Base-by-base conservation (phyloP, 768 basidiomycete genomes). In the Dentipellis sp. region DNA sequence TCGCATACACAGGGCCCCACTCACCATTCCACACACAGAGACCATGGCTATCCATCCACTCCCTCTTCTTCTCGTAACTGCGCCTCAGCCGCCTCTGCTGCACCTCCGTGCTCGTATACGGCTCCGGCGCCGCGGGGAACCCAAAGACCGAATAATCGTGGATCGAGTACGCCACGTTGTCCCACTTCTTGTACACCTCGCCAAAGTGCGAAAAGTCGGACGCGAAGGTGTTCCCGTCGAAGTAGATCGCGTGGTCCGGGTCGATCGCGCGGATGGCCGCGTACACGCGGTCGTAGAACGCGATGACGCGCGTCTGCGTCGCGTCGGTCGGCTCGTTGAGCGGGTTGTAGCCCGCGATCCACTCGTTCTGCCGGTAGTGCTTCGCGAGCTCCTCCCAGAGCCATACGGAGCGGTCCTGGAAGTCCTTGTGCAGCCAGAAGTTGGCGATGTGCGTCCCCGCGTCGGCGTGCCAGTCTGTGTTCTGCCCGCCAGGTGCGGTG, bases 331-430 rank as follows among this genome's bases (percentile, higher is more conserved):
- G 84, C 70, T 93, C 90, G 76, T 92, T 94, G 49, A 93, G 73
- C 3, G 84, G 86, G 69, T 92, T 92, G 71, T 88, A 93, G 16
- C 90, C 88, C 1, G 88, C 90, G 57, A 92, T 82, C 89, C 89
- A 91, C 58, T 80, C 75, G 68, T 92, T 88, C 56, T 73, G 77
- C 60, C 76, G 83, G 75, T 91, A 91, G 67, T 88, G 87, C 63
- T 73, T 74, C 0, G 90, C 86, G 36, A 91, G 75, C 63, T 88
- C 73, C 38, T 76, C 76, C 90, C 91, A 92, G 40, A 93, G 78
- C 82, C 84, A 84, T 53, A 90, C 67, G 10, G 77, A 69, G 1
- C 89, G 81, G 68, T 92, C 86, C 66, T 91, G 89, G 75, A 89
- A 87, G 67, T 91, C 88, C 61, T 82, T 89, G 75, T 91, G 86